Percentiles rank a stretch among this genome's conserved stretches.
phyloP scores from a whole-genome alignment of 768 basidiomycete genomes.

The Xerocomus spinulosus region DNA sequence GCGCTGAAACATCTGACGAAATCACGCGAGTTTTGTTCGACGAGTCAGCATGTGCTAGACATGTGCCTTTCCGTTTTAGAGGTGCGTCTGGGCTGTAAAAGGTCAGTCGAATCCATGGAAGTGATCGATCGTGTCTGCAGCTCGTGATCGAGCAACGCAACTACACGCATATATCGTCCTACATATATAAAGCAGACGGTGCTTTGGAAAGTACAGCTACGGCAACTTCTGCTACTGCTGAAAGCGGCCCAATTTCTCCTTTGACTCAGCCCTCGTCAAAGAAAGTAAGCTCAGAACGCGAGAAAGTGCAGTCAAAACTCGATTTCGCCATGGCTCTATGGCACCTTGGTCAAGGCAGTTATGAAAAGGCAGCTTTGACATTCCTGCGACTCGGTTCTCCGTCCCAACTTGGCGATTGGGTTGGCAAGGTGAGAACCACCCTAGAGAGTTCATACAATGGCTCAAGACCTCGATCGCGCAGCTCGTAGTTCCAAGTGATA shows the following conservation, averaged over 20 bases:
- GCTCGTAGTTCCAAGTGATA: conserved; percentile 77
- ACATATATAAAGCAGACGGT: conserved; percentile 94
- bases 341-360: conserved; percentile 64
- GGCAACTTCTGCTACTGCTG: conserved; percentile 29
- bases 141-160: conserved; percentile 82
- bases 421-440: conserved; percentile 53
- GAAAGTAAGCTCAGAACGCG: conserved; percentile 52
- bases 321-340: conserved; percentile 78
- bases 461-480: not conserved
- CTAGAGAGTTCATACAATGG: not conserved
- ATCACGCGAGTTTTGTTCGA: conserved; percentile 88
- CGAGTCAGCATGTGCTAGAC: conserved; percentile 88
- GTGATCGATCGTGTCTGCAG: conserved; percentile 34
- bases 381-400: conserved; percentile 66
- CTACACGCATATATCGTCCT: conserved; percentile 84
- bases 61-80: conserved; percentile 84
- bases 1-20: conserved; percentile 86
- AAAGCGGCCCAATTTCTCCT: conserved; percentile 8
- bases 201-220: conserved; percentile 64
- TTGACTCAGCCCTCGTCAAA: conserved; percentile 29
- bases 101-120: not conserved
- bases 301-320: conserved; percentile 71
- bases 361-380: conserved; percentile 73
- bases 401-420: conserved; percentile 73
- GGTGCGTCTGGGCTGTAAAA: conserved; percentile 36